Evolutionary conservation across 345 rosid species (phyloP).

Genomic region (Moringa oleifera): DNA sequence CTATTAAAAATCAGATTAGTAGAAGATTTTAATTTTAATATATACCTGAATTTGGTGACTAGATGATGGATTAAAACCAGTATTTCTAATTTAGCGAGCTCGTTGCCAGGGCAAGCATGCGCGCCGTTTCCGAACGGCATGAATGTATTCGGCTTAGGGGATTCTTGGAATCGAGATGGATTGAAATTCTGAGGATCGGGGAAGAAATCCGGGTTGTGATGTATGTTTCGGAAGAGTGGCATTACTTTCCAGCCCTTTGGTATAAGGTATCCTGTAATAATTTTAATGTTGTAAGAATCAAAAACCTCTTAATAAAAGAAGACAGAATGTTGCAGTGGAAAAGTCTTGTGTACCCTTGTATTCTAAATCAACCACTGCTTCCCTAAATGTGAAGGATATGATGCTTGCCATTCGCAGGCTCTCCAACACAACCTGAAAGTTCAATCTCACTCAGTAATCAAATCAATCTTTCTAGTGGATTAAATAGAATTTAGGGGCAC

Average conservation of each 20-base stretch:
- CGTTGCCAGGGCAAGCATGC: conserved; percentile 91
- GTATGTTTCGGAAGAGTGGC: conserved; percentile 96
- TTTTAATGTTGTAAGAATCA: not conserved
- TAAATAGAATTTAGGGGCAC: not conserved
- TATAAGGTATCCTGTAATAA: conserved; percentile 59
- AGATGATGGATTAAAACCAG: conserved; percentile 76
- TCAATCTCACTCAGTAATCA: not conserved
- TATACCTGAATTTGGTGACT: conserved; percentile 60
- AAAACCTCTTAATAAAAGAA: not conserved
- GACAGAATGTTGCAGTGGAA: conserved; percentile 10
- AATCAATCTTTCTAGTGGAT: not conserved
- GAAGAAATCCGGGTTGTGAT: conserved; percentile 71
- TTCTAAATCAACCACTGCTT: conserved; percentile 83
- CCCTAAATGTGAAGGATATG: conserved; percentile 89
- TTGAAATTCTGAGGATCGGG: conserved; percentile 68
- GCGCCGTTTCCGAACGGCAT: conserved; percentile 96
- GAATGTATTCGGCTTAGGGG: conserved; percentile 75
- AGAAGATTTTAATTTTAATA: not conserved
- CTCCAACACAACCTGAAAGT: conserved; percentile 41
- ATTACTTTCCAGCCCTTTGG: conserved; percentile 99
- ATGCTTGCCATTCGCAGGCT: conserved; percentile 86
- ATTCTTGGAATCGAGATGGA: conserved; percentile 64
- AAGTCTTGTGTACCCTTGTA: conserved; percentile 55
- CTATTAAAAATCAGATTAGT: too few relatives aligned
- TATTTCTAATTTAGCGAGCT: conserved; percentile 86